Evolutionary conservation across 352 stramenopile species (phyloP), one percentile per base, ranked within the genome.

Genomic region (Globisporangium iwayamae): DNA sequence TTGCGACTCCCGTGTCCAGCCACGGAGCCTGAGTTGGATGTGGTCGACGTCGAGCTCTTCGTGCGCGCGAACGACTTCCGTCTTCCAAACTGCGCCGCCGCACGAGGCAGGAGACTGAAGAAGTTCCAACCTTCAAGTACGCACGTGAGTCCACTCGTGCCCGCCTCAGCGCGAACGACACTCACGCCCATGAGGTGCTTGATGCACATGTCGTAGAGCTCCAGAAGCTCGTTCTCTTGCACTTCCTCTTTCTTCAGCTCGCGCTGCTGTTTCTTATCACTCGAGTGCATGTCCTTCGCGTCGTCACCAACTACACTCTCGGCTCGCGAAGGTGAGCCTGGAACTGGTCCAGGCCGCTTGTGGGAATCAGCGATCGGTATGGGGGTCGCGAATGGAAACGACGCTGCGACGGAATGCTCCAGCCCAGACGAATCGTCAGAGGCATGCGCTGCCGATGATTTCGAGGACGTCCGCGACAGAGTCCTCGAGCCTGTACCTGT

Each of bases 101-200:
- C 63, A 18, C 75, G 79, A 1, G 83, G 81, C 30, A 92, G 22
- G 2, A 91, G 66, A 41, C 72, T 81, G 63, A 90, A 85, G 14
- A 89, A 14, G 53, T 91, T 88, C 74, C 77, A 89, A 0, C 81
- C 81, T 47, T 92, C 83, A 3, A 91, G 46, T 9, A 79, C 60
- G 20, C 83, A 78, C 3, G 75, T 78, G 22, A 91, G 20, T 0
- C 83, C 83, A 48, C 79, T 90, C 3, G 83, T 89, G 6, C 83
- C 83, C 1, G 83, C 81, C 62, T 92, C 81, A 3, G 71, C 78
- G 14, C 75, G 80, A 10, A 91, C 56, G 55, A 81, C 66, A 22
- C 80, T 74, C 10, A 89, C 46, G 32, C 78, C 78, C 61, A 78
- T 60, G n/a, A 92, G 55, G 43, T 86, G 75, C 50, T 72, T 74